Evolutionary conservation across 2,329 filamentous ascomycete species (phyloP).

Genomic region (Claviceps maximensis): DNA sequence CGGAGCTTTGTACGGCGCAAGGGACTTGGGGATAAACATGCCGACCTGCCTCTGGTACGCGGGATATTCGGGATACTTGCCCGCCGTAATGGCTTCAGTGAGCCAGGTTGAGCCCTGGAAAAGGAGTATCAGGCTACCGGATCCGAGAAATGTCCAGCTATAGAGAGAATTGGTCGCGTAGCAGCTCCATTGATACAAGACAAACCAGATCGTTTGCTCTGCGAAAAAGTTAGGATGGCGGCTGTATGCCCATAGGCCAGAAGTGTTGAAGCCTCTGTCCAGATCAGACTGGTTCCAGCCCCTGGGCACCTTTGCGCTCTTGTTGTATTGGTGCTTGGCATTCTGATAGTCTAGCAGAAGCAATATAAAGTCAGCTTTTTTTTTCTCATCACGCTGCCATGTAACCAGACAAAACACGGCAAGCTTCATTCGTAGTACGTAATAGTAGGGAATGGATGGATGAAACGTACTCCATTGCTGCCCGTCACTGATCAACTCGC

Average conservation of each 20-base stretch:
- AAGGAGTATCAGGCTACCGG: conserved; percentile 56
- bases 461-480: conserved; percentile 65
- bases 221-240: conserved; percentile 91
- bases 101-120: conserved; percentile 86
- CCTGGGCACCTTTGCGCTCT: conserved; percentile 55
- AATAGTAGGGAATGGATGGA: neutral
- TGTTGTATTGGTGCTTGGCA: conserved; percentile 65
- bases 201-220: conserved; percentile 83
- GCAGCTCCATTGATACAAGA: conserved; percentile 79
- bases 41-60: conserved; percentile 74
- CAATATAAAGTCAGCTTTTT: neutral
- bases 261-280: conserved; percentile 77
- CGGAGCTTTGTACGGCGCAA: conserved; percentile 30
- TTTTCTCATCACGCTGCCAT: neutral
- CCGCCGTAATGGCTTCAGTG: conserved; percentile 66
- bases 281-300: conserved; percentile 60
- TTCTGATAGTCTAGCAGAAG: conserved; percentile 53
- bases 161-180: conserved; percentile 55
- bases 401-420: too few relatives aligned
- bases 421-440: too few relatives aligned
- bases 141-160: conserved; percentile 68
- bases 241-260: conserved; percentile 75
- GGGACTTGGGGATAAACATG: conserved; percentile 59
- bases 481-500: conserved; percentile 75
- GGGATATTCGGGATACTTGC: conserved; percentile 81